Evolutionary conservation across 2,329 filamentous ascomycete species (phyloP), one percentile per base, ranked within the genome.

Genomic region (Penicillium sp.): DNA sequence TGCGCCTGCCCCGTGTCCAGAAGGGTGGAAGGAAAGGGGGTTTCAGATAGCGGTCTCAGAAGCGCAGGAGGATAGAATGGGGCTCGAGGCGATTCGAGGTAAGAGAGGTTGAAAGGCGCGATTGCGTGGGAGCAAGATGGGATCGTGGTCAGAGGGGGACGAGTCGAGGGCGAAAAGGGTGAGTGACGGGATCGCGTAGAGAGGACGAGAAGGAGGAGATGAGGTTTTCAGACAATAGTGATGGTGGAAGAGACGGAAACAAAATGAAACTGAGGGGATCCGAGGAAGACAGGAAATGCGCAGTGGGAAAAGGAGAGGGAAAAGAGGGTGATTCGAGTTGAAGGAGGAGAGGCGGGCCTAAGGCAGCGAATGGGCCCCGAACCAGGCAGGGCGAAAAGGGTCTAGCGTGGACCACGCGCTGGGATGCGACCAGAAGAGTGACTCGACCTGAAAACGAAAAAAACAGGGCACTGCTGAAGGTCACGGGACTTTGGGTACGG

Each of bases 351-450:
- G 49, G 45, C 42, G 45, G 50, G 60, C 61, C 60, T 64, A 54
- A 64, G 61, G 61, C 61, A 64, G 51, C 54, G 55, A 60, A 61
- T 57, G 59, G 47, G 54, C 48, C 51, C 57, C 57, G 48, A 61
- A 52, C 47, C 53, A 52, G 52, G 42, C 52, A 38, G 39, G 42
- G 50, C 51, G 51, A 59, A 63, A 60, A 43, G 42, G 55, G 57
- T 49, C 38, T 60, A 61, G 59, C 54, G 60, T 43, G 46, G 33
- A 48, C 41, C 43, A 38, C 49, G 49, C 43, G 49, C 36, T 44
- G 24, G 16, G 34, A 47, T 42, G 42, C 39, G 33, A 29, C 33
- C n/a, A 39, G n/a, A 8, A 38, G 34, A 39, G 16, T 45, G 45
- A 47, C 52, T 51, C 52, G 41, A 47, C 52, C 52, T 50, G 50